phyloP scores from a whole-genome alignment of 768 basidiomycete genomes.

The Lactarius trivialis region DNA sequence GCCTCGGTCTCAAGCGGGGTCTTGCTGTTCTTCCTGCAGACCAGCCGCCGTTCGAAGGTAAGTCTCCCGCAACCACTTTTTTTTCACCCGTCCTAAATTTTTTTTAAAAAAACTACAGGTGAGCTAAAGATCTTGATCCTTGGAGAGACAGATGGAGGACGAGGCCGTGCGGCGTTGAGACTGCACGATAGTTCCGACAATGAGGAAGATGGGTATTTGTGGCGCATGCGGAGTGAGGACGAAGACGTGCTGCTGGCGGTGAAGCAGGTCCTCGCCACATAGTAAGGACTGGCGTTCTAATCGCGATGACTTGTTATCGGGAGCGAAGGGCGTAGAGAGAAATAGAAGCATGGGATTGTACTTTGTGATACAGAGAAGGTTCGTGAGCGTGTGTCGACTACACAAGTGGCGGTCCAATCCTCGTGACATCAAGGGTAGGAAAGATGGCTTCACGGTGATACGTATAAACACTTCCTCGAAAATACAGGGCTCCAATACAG shows the following conservation, averaged over 20 bases:
- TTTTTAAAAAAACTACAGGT: too few species aligned
- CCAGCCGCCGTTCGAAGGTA: slow-evolving; percentile 56
- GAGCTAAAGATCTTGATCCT: slow-evolving; percentile 57
- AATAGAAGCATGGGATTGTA: background rate
- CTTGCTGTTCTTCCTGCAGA: slow-evolving; percentile 50
- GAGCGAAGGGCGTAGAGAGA: background rate
- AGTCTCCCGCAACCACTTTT: slow-evolving; percentile 19
- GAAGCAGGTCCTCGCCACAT: slow-evolving; percentile 36
- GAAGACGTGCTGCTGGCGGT: slow-evolving; percentile 37
- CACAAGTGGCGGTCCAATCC: background rate
- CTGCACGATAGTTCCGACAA: slow-evolving; percentile 41
- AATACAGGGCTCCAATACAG: background rate
- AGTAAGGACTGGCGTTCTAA: background rate
- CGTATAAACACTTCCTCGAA: background rate
- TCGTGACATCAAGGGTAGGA: background rate
- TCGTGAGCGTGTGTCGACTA: background rate
- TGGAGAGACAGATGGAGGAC: slow-evolving; percentile 7
- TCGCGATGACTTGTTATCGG: background rate
- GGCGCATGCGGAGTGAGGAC: slow-evolving; percentile 57
- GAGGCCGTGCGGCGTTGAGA: slow-evolving; percentile 40
- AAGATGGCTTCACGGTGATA: background rate
- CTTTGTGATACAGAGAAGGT: background rate
- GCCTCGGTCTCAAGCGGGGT: slow-evolving; percentile 31
- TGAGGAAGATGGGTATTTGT: slow-evolving; percentile 66
- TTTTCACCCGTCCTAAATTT: background rate